These are phyloP conservation scores for Chalara sp. DNA, from an alignment of 2,329 filamentous ascomycete genomes.

Conservation along the genomic window DNA sequence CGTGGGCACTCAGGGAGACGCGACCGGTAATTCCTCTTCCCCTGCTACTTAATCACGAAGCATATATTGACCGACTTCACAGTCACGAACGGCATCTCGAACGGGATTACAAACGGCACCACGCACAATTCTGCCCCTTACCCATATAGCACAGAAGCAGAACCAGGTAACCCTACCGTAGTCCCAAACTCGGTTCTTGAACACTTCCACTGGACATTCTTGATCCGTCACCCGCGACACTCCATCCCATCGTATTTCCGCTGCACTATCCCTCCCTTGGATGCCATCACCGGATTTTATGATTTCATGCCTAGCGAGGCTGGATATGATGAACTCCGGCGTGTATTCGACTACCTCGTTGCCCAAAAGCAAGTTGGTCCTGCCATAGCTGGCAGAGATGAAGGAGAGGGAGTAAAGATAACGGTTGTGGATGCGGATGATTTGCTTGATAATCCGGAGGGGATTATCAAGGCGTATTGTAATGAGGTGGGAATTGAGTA, in stretches of 20 bases:
- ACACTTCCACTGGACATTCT: slow-evolving; percentile 88
- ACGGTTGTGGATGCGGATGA: slow-evolving; percentile 93
- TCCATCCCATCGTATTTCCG: slow-evolving; percentile 92
- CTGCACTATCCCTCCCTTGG: slow-evolving; percentile 84
- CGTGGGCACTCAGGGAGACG: slow-evolving; percentile 22
- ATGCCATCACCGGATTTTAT: slow-evolving; percentile 75
- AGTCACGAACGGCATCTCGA: slow-evolving; percentile 17
- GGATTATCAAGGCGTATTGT: slow-evolving; percentile 74
- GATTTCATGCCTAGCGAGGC: slow-evolving; percentile 84
- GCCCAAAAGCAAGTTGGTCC: slow-evolving; percentile 64
- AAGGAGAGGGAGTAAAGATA: slow-evolving; percentile 48
- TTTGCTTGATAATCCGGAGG: slow-evolving; percentile 75
- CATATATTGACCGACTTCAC: too few relatives aligned
- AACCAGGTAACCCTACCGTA: slow-evolving; percentile 76
- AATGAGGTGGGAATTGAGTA: slow-evolving; percentile 73
- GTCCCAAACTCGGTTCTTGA: slow-evolving; percentile 68
- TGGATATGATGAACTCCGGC: slow-evolving; percentile 82
- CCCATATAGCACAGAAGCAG: slow-evolving; percentile 49
- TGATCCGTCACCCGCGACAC: slow-evolving; percentile 91
- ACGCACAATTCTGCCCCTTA: slow-evolving; percentile 34
- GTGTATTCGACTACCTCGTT: slow-evolving; percentile 79
- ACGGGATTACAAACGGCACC: slow-evolving; percentile 13
- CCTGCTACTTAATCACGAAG: too few relatives aligned
- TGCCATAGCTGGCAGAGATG: slow-evolving; percentile 38
- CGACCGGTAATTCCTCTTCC: background rate